Evolutionary conservation across 179 eudicot species (phyloP), one percentile per base, ranked within the genome.

Genomic region (Spinacia oleracea): DNA sequence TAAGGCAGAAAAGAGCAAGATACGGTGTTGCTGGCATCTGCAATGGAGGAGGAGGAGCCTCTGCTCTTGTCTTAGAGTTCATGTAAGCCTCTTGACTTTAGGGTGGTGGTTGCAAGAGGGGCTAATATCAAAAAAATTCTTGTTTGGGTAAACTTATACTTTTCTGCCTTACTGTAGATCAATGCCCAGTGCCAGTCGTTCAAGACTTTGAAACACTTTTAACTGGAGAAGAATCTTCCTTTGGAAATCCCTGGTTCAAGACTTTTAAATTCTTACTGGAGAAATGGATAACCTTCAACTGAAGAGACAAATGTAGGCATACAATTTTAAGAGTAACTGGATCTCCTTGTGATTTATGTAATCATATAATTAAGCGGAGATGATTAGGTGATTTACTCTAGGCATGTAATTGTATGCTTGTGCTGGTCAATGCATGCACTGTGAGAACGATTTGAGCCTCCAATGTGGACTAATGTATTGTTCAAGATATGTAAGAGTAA

Each of bases 31-130:
- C 89, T 76, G 99, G 98, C 58, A 90, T 96, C 65, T 96, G 99
- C 91, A 96, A 96, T 63, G 99, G 99, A 16, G 99, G 99, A 76
- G 99, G 99, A 35, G 99, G 99, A 71, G 97, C 99, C 62, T 96
- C 99, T 10, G 97, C 99, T 46, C 89, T 96, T 7, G 94, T 93
- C 29, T 72, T 96, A 35, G 98, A 96, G 77, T 91, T 90, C 81
- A 63, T 89, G 86, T 96, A 86, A 89, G 86, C 51, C 68, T 73
- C 34, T 60, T 5, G 73, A 77, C 48, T 21, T 59, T 21, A 58
- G 73, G 63, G 32, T 55, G 25, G 40, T 68, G 7, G 7, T 23
- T 45, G 31, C 58, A 4, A 6, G 16, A 59, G 20, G 69, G 18
- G 42, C 23, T 48, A 9, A 32, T 21, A 6, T 11, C 4, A 29